Base-by-base conservation (phyloP, 2,329 filamentous ascomycete species). In the Scedosporium minutisporum region DNA sequence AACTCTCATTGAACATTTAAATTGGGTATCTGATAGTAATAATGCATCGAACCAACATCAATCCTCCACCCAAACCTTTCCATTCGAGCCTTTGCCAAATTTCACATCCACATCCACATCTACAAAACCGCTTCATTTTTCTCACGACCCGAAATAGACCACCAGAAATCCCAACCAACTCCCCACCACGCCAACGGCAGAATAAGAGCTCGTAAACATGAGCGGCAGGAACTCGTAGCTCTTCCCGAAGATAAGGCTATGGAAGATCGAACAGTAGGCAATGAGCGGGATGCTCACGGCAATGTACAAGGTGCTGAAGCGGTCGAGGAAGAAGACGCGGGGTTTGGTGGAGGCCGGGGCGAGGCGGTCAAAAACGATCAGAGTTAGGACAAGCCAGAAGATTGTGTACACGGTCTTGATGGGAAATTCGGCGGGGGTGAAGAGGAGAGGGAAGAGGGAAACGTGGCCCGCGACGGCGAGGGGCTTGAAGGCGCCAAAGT, bases 121-220 rank as follows among this genome's bases (percentile, higher is more conserved):
- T 14, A 14, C 18, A 23, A 23, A 14, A 27, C 18, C 12, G 4
- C 12, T 21, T 23, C 18, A 23, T 25, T 14, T 23, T 51, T 23
- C 25, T 70, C 63, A 84, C 41, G 81, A 82, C 6, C 81, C 80
- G 69, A 97, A 93, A 76, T 93, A 97, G 60, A 97, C 92, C 38
- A 96, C 90, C 78, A 93, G 85, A 73, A 96, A 97, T 9, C 95
- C 93, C 48, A 97, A 70, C 93, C 93, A 97, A 76, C 95, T 97
- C 3, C 91, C 92, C 18, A 97, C 86, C 0, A 97, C 93, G n/a
- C 95, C 95, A 63, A 97, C 80, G 4, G 95, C 95, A 41, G 89
- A 91, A 74, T 97, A 99, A 12, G 90, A 89, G 78, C 93, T 97
- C 68, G 88, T 97, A 72, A 97, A 95, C 93, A 99, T 97, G 68